Conservation (phyloP, 495 filamentous ascomycete species). For the Halenospora varia region DNA sequence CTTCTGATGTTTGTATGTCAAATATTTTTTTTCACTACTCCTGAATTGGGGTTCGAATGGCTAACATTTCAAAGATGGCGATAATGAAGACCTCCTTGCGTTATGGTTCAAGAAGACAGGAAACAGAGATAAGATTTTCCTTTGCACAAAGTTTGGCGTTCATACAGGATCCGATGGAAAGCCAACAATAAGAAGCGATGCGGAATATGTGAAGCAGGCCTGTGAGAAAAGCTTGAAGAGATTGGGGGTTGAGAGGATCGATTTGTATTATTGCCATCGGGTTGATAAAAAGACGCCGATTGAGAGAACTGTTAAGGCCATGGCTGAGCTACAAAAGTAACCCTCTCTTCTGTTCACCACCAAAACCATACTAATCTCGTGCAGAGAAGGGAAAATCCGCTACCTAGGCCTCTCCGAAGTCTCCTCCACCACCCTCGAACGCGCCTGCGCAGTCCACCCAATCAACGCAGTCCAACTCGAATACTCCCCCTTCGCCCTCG, state of each 20-base stretch:
- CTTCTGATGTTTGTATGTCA: too few species aligned
- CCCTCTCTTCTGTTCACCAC: too few species aligned
- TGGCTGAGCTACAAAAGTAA: too few species aligned
- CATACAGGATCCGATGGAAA: too few species aligned
- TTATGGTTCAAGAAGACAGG: constrained; percentile 40
- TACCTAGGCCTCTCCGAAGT: constrained; percentile 53
- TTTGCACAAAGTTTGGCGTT: constrained; percentile 44
- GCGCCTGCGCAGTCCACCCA: constrained; percentile 52
- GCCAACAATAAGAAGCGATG: too few species aligned
- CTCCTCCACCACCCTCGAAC: constrained; percentile 47
- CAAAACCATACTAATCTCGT: too few species aligned
- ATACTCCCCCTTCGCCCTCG: constrained; percentile 54
- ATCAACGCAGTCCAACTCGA: constrained; percentile 58
- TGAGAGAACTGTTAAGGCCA: constrained; percentile 37
- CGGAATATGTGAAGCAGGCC: too few species aligned
- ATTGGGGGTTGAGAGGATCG: constrained; percentile 47
- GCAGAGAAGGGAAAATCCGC: constrained; percentile 55
- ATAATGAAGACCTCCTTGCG: constrained; percentile 40
- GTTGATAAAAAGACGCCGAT: constrained; percentile 56
- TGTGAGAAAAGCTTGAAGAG: constrained; percentile 41
- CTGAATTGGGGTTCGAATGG: too few species aligned
- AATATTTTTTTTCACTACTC: too few species aligned
- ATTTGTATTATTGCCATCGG: constrained; percentile 75
- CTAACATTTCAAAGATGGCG: too few species aligned
- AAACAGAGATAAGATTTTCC: constrained; percentile 42